Evolutionary conservation across 2,329 filamentous ascomycete genomes (phyloP), one percentile per base, ranked within the genome.

Genomic region (Elsinoe fawcettii): DNA sequence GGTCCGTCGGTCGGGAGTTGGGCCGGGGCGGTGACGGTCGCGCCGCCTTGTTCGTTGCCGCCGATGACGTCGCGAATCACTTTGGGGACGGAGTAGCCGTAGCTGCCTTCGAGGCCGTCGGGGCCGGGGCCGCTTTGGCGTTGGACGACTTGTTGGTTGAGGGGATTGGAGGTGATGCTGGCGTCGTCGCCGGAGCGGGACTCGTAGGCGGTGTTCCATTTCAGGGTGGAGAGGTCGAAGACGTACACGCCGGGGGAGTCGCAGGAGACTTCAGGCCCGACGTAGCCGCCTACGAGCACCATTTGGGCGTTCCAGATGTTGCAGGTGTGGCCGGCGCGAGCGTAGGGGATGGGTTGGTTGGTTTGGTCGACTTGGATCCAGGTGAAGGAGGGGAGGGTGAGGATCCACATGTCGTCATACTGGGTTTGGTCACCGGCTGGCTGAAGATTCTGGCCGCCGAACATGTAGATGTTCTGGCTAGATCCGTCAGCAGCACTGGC

Each of bases 251-350:
- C 85, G 0, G 84, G 83, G 14, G 73, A 79, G 63, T 90, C 86
- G 67, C 86, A 89, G 2, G 73, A 78, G 46, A 82, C 74, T 9
- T 82, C 73, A 23, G 75, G 70, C 2, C 82, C 83, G 6, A 84
- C 79, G 61, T 82, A 86, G 9, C 89, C 89, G 23, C 89, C 89
- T 12, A 92, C 75, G 6, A 86, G 78, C 60, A 93, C 76, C 84
- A 95, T 90, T 69, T 92, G 88, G 58, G 86, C 84, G 14, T 90
- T 85, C 71, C 89, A 92, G 64, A 81, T 80, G 63, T 90, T 82
- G 70, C 88, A 93, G 36, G 83, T 82, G 67, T 92, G 88, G 0
- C 88, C 88, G 1, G 84, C 81, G 56, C 89, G 80, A 2, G 76
- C 85, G 6, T 79, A 71, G 70, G 86, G 67, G 5, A 74, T 55